phyloP scores from a whole-genome alignment of 805 yeast genomes.

The Saccharomyces paradoxus region DNA sequence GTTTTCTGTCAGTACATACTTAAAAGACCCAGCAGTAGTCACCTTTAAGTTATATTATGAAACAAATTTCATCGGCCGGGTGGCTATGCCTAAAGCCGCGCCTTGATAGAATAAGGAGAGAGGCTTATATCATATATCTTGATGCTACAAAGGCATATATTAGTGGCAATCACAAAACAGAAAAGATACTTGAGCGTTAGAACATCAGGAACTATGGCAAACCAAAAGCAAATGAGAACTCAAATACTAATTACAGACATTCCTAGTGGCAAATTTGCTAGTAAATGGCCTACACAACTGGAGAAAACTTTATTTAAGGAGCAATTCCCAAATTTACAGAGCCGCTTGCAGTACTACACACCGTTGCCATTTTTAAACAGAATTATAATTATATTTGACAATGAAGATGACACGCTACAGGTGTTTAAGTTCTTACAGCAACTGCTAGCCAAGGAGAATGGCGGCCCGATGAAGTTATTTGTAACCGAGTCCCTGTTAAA shows the following conservation, averaged over 20 bases:
- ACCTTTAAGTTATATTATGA: neutral
- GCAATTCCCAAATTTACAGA: conserved; percentile 18
- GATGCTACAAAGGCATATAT: neutral
- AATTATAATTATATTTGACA: conserved; percentile 32
- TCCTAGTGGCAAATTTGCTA: conserved; percentile 17
- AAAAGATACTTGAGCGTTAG: neutral
- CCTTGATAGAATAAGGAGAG: neutral
- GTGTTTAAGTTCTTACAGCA: conserved; percentile 17
- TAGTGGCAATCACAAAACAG: neutral
- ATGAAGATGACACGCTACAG: conserved; percentile 18
- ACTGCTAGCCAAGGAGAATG: conserved; percentile 4
- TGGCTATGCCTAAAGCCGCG: neutral
- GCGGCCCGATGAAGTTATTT: conserved; percentile 22
- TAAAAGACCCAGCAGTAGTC: neutral
- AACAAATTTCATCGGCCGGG: neutral
- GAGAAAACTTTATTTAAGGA: conserved; percentile 18
- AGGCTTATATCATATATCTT: neutral
- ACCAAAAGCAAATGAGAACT: conserved; percentile 9
- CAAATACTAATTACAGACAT: conserved; percentile 30
- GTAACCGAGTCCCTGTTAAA: conserved; percentile 30
- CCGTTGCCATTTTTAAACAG: conserved; percentile 38
- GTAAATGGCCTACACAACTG: conserved; percentile 22
- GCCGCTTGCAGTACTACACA: conserved; percentile 29
- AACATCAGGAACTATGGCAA: neutral
- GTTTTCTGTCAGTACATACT: neutral